Percentiles rank a stretch among this genome's conserved stretches.
Conservation (phyloP, 2,329 filamentous ascomycete genomes). For the Alternaria postmessia region DNA sequence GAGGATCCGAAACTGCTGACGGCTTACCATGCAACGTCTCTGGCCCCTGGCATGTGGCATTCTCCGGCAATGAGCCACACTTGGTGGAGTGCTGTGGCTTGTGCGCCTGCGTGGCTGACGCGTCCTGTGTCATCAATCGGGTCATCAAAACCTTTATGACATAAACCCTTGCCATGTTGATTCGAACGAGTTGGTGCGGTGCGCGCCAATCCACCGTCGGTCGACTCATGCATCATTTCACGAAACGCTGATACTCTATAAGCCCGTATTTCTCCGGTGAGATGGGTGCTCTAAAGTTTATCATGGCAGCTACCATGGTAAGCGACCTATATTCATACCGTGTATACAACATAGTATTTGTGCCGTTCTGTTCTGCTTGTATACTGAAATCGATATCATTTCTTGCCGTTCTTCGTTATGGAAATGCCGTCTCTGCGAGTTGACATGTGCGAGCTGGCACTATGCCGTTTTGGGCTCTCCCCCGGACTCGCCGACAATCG, state of each 20-base stretch:
- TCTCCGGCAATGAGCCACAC: slow-evolving; percentile 13
- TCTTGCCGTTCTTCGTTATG: background rate
- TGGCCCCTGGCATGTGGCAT: slow-evolving; percentile 10
- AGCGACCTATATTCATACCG: background rate
- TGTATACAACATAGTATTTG: background rate
- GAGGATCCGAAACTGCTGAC: slow-evolving; percentile 16
- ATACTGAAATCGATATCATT: background rate
- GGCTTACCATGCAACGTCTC: slow-evolving; percentile 11
- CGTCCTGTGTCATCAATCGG: background rate
- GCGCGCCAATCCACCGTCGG: background rate
- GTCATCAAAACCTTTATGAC: background rate
- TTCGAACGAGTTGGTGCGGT: background rate
- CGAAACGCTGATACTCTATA: background rate
- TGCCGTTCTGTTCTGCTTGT: background rate
- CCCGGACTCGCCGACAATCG: slow-evolving; percentile 13
- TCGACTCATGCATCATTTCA: background rate
- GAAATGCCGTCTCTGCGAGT: background rate
- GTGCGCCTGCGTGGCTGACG: slow-evolving; percentile 10
- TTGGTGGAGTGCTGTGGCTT: slow-evolving; percentile 11
- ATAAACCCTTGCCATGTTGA: background rate
- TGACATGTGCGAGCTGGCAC: slow-evolving; percentile 1
- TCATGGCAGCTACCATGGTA: background rate
- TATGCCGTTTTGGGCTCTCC: slow-evolving; percentile 11
- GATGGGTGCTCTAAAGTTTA: slow-evolving; percentile 1
- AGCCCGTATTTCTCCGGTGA: background rate